phyloP scores from a whole-genome alignment of 2,329 filamentous ascomycete species.

The Penicillium hesseltinei region DNA sequence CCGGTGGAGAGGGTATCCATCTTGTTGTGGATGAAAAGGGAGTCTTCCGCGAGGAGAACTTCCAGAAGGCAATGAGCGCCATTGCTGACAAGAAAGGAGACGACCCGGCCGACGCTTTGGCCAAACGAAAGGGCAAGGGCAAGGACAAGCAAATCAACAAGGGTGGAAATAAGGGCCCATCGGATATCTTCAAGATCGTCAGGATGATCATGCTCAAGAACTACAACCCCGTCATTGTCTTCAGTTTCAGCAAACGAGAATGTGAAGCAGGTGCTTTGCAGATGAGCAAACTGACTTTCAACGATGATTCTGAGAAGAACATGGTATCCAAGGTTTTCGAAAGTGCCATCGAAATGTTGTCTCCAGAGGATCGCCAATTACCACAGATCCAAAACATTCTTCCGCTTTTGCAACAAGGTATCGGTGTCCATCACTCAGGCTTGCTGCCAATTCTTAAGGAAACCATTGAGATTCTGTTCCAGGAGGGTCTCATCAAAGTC shows the following conservation, averaged over 20 bases:
- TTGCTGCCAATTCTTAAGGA: constrained; percentile 95
- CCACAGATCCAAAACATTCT: constrained; percentile 90
- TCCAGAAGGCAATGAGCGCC: constrained; percentile 89
- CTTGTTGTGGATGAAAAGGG: constrained; percentile 96
- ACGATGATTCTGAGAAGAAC: constrained; percentile 90
- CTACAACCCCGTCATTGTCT: constrained; percentile 97
- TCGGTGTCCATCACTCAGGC: constrained; percentile 96
- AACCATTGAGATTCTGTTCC: constrained; percentile 97
- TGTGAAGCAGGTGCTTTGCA: constrained; percentile 87
- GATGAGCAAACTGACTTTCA: constrained; percentile 86
- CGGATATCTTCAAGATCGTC: constrained; percentile 95
- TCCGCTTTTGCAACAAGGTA: constrained; percentile 82
- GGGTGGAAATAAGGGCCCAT: constrained; percentile 68
- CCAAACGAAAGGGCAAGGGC: constrained; percentile 79
- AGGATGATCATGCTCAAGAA: constrained; percentile 98
- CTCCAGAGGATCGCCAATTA: constrained; percentile 82
- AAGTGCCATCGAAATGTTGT: constrained; percentile 87
- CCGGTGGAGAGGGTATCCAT: constrained; percentile 87
- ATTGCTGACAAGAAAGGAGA: constrained; percentile 86
- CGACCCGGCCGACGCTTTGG: constrained; percentile 74
- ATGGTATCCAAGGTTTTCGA: constrained; percentile 94
- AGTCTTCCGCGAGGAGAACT: constrained; percentile 93
- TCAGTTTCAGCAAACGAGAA: constrained; percentile 98
- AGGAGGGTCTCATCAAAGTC: constrained; percentile 96
- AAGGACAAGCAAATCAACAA: constrained; percentile 92